These are phyloP conservation scores for Trichosporon inkin DNA, from an alignment of 1,284 basidiomycete species.

Conservation along the genomic window DNA sequence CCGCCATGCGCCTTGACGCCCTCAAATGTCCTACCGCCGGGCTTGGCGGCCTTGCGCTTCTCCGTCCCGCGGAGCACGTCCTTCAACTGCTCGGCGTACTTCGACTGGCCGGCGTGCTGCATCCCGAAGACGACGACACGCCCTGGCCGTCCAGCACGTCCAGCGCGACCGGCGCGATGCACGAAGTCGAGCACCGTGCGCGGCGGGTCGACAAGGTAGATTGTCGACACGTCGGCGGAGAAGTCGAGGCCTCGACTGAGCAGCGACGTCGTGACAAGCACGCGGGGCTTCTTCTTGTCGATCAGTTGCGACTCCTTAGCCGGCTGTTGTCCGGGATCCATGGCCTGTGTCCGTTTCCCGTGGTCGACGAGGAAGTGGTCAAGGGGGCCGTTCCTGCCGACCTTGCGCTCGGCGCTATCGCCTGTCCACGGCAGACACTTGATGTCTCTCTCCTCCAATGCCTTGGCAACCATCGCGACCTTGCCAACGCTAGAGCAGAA, in stretches of 20 bases:
- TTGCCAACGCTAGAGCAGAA: constrained; percentile 73
- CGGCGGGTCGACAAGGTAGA: constrained; percentile 78
- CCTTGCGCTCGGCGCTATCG: constrained; percentile 55
- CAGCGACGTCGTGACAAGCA: constrained; percentile 81
- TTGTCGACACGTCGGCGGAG: constrained; percentile 65
- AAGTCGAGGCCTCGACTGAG: constrained; percentile 90
- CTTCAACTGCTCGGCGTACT: constrained; percentile 27
- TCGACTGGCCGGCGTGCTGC: constrained; percentile 22
- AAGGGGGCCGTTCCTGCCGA: constrained; percentile 60
- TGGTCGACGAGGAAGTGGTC: constrained; percentile 55
- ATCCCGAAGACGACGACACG: constrained; percentile 51
- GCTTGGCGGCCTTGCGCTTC: constrained; percentile 15
- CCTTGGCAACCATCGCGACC: constrained; percentile 60
- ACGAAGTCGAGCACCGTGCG: constrained; percentile 83
- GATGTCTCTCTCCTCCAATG: constrained; percentile 60
- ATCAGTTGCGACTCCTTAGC: not conserved
- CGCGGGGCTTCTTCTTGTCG: constrained; percentile 47
- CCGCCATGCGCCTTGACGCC: constrained; percentile 9
- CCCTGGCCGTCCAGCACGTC: constrained; percentile 67
- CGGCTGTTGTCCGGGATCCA: constrained; percentile 14
- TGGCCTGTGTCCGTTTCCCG: not conserved
- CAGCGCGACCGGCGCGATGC: constrained; percentile 70
- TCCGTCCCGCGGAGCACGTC: constrained; percentile 24
- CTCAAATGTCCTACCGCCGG: constrained; percentile 18
- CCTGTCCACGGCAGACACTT: constrained; percentile 63